Conservation (phyloP, 805 yeast genomes). For the Candida berthetii region DNA sequence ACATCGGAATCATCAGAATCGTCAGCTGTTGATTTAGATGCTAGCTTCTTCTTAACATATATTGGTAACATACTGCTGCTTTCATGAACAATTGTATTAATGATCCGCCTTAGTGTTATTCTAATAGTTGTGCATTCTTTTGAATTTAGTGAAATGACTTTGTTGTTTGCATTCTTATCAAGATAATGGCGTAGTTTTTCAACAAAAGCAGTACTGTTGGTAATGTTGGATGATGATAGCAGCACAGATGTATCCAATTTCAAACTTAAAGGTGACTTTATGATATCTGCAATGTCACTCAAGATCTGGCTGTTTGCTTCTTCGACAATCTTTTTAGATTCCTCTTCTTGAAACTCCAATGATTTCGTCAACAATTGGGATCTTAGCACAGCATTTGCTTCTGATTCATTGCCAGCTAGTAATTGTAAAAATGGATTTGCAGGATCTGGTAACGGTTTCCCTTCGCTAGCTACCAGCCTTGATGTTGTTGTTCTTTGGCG, state of each 20-base stretch:
- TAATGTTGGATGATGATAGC: conserved; percentile 14
- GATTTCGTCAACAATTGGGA: conserved; percentile 8
- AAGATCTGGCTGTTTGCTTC: conserved; percentile 11
- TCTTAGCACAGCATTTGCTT: conserved; percentile 9
- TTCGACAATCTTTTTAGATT: conserved; percentile 9
- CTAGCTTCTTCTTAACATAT: neutral
- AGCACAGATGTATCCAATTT: conserved; percentile 13
- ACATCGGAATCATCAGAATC: conserved; percentile 1
- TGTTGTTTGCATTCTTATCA: conserved; percentile 3
- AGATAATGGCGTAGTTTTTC: conserved; percentile 8
- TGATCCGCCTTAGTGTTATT: conserved; percentile 14
- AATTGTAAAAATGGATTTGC: conserved; percentile 10
- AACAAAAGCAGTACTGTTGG: conserved; percentile 12
- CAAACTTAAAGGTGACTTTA: conserved; percentile 1
- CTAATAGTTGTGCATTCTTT: conserved; percentile 21
- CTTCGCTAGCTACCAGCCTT: conserved; percentile 10
- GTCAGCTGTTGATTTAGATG: neutral
- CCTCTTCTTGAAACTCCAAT: conserved; percentile 8
- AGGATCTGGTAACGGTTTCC: conserved; percentile 1
- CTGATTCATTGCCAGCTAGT: conserved; percentile 11
- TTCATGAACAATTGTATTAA: conserved; percentile 7
- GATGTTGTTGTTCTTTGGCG: conserved; percentile 7
- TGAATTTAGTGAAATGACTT: conserved; percentile 13
- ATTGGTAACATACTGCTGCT: neutral
- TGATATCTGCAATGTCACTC: conserved; percentile 5